Evolutionary conservation across 148 eudicot genomes (phyloP).

Genomic region (Rhododendron griersonianum): DNA sequence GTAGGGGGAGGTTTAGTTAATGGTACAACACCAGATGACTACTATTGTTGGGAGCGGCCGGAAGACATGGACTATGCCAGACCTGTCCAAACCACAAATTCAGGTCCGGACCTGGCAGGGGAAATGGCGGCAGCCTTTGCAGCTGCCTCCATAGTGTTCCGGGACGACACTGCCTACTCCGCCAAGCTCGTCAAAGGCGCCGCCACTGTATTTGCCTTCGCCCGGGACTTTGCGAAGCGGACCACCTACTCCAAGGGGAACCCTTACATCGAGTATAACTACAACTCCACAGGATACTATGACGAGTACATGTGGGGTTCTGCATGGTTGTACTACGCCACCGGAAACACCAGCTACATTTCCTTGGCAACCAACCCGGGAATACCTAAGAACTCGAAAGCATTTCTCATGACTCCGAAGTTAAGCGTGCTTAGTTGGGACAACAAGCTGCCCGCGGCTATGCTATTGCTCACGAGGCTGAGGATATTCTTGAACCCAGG

Average conservation of each 20-base stretch:
- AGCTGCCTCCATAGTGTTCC: conserved; percentile 73
- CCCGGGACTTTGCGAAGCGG: conserved; percentile 36
- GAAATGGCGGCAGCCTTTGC: conserved; percentile 88
- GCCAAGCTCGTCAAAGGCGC: conserved; percentile 53
- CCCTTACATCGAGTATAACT: conserved; percentile 36
- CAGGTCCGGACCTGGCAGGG: conserved; percentile 57
- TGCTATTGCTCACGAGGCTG: conserved; percentile 60
- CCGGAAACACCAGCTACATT: conserved; percentile 49
- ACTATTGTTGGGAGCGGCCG: conserved; percentile 73
- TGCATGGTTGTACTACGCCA: conserved; percentile 79
- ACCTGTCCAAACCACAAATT: conserved; percentile 30
- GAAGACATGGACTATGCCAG: conserved; percentile 73
- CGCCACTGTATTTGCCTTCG: conserved; percentile 44
- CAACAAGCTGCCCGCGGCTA: conserved; percentile 67
- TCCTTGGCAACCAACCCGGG: conserved; percentile 52
- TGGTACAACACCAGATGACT: conserved; percentile 48
- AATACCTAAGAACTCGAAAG: conserved; percentile 41
- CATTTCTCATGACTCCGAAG: conserved; percentile 35
- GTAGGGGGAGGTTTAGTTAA: conserved; percentile 57
- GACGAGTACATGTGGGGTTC: conserved; percentile 86
- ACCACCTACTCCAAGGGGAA: conserved; percentile 36
- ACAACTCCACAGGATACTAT: conserved; percentile 61
- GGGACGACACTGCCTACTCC: conserved; percentile 41
- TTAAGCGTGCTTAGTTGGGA: conserved; percentile 75
- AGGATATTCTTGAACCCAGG: conserved; percentile 75